Base-by-base conservation (phyloP, 495 filamentous ascomycete species). In the Annulohypoxylon stygium region DNA sequence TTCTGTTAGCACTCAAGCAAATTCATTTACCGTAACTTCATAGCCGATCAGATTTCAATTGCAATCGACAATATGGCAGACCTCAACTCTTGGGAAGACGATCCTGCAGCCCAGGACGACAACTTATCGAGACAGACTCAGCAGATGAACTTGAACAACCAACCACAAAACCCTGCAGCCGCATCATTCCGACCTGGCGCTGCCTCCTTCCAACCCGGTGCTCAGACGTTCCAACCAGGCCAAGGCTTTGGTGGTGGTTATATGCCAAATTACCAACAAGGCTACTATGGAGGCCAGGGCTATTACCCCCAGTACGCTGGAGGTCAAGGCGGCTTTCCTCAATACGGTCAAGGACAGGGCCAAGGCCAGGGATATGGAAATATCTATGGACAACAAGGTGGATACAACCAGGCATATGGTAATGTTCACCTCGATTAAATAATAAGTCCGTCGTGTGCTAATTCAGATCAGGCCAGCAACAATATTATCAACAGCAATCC, bases 51-150 rank as follows among this genome's bases (percentile, higher is more conserved):
- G 2, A 16, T 58, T 58, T 4, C 33, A 58, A 18, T 58, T n/a
- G 58, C 53, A 41, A 69, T 23, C 69, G 20, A 58, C 81, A 90
- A 78, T 72, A 97, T 98, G 95, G 91, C 95, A 59, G 88, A 92
- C 68, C 91, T 93, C 53, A 93, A 97, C 69, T 95, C 92, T 18
- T 99, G 96, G 96, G 96, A 99, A 84, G 93, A 99, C 74, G 96
- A 97, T 68, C 90, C 94, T 78, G 90, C 93, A 41, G 91, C 89
- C 54, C 93, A 97, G 84, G 92, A 97, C 61, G 92, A 96, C 67
- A 89, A 92, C 72, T 89, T 97, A 71, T 89, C 93, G 64, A 87
- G 91, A 79, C 94, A 94, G 81, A 82, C 91, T 8, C 90, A 95
- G 81, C 91, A 93, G 76, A 86, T 93, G 80, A 93, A 93, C 73